Percentiles rank a stretch among this genome's conserved stretches.
phyloP scores from a whole-genome alignment of 352 stramenopile species.

The Globisporangium yorkense region DNA sequence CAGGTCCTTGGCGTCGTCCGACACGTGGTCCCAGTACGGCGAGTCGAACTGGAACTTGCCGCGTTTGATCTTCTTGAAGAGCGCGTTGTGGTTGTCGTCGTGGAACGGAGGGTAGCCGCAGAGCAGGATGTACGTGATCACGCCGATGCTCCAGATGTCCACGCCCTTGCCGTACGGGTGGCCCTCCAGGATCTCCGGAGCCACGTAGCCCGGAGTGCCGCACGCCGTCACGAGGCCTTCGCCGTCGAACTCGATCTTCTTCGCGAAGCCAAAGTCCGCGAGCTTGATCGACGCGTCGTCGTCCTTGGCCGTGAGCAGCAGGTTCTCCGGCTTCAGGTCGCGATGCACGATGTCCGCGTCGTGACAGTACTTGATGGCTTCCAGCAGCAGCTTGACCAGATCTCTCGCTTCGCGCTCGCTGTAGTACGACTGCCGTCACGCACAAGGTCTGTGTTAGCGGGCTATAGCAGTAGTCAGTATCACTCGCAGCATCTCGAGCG shows the following conservation, averaged over 20 bases:
- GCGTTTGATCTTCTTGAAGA: constrained; percentile 94
- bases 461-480: not conserved
- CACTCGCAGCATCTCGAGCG: not conserved
- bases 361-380: constrained; percentile 88
- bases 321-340: constrained; percentile 82
- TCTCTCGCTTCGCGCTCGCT: constrained; percentile 85
- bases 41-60: constrained; percentile 94
- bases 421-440: constrained; percentile 71
- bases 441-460: not conserved
- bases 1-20: constrained; percentile 91
- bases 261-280: constrained; percentile 83
- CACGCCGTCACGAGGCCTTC: constrained; percentile 72
- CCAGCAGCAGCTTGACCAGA: constrained; percentile 77
- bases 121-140: constrained; percentile 85
- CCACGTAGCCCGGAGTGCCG: constrained; percentile 79
- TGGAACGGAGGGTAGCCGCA: constrained; percentile 88
- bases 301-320: constrained; percentile 73
- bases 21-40: constrained; percentile 94
- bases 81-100: constrained; percentile 90
- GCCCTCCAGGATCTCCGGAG: constrained; percentile 77
- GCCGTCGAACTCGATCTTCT: constrained; percentile 74
- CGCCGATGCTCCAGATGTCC: constrained; percentile 89
- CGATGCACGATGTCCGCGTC: constrained; percentile 81
- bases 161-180: constrained; percentile 76
- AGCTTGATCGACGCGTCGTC: constrained; percentile 85